Percentiles rank a stretch among this genome's conserved stretches.
Evolutionary conservation across 768 basidiomycete species (phyloP).

Genomic region (Brasilioporus rufonigricans): DNA sequence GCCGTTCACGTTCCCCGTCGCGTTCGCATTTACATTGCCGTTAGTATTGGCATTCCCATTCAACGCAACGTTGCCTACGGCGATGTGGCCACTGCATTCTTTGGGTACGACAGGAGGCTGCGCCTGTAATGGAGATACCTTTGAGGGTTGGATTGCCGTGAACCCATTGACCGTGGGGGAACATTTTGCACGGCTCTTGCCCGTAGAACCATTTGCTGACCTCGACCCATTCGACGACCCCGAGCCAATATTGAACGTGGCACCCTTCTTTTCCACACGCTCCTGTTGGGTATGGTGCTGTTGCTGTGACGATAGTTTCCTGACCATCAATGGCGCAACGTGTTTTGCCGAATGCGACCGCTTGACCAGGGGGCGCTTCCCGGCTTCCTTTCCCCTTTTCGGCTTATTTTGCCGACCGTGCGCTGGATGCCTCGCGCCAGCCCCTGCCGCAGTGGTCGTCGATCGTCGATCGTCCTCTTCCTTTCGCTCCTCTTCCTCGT

Average conservation of each 20-base stretch:
- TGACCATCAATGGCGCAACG: constrained; percentile 28
- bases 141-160: constrained; percentile 8
- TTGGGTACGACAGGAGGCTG: constrained; percentile 23
- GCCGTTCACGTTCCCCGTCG: not conserved
- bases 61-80: not conserved
- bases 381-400: constrained; percentile 35
- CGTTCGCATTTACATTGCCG: constrained; percentile 14
- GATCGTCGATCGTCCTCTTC: constrained; percentile 25
- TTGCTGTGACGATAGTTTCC: constrained; percentile 26
- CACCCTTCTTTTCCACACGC: constrained; percentile 24
- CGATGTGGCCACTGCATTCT: constrained; percentile 4
- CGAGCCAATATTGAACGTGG: constrained; percentile 59
- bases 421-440: constrained; percentile 5
- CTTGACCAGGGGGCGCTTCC: constrained; percentile 26
- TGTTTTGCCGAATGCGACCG: constrained; percentile 31
- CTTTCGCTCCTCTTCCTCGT: constrained; percentile 5
- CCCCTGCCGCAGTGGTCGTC: constrained; percentile 9
- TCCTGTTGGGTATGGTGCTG: constrained; percentile 17
- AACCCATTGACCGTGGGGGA: constrained; percentile 7
- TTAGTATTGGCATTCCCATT: constrained; percentile 16
- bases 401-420: constrained; percentile 23
- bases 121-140: constrained; percentile 5
- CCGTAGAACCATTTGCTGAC: constrained; percentile 24
- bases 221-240: constrained; percentile 50
- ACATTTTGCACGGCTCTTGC: constrained; percentile 11